Evolutionary conservation across 495 filamentous ascomycete genomes (phyloP).

Genomic region (Talaromyces trachyspermus): DNA sequence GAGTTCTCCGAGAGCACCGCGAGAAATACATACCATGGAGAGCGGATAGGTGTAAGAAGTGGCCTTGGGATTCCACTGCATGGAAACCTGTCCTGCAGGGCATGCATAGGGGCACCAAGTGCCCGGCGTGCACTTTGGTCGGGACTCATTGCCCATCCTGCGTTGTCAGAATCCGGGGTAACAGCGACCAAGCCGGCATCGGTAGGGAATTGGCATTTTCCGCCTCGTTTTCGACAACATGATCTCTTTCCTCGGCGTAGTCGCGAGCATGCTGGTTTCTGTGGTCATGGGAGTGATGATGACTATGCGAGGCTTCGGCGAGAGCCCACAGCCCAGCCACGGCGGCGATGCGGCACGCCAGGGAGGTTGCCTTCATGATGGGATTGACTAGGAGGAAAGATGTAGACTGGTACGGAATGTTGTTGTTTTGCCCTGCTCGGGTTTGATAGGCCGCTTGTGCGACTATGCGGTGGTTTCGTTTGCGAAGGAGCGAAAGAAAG

Average conservation of each 20-base stretch:
- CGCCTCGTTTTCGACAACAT: conserved; percentile 39
- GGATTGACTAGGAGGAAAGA: too few relatives aligned
- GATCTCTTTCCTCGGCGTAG: conserved; percentile 8
- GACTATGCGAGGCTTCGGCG: conserved; percentile 34
- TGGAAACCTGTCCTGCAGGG: conserved; percentile 65
- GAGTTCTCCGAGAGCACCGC: neutral
- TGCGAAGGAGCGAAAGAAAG: too few relatives aligned
- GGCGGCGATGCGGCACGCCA: conserved; percentile 19
- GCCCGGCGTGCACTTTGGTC: conserved; percentile 63
- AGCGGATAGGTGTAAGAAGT: conserved; percentile 60
- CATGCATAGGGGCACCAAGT: conserved; percentile 77
- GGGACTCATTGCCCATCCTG: conserved; percentile 77
- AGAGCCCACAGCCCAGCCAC: conserved; percentile 58
- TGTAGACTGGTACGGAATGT: conserved; percentile 10
- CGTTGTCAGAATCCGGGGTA: conserved; percentile 57
- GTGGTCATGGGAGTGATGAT: conserved; percentile 25
- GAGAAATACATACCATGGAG: conserved; percentile 58
- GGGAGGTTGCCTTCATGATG: conserved; percentile 30
- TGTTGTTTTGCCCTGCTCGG: conserved; percentile 2
- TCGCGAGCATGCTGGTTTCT: conserved; percentile 8
- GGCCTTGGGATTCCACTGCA: conserved; percentile 69
- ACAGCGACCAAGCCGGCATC: conserved; percentile 63
- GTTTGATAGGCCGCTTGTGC: neutral
- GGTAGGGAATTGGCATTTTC: conserved; percentile 57
- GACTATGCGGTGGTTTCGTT: too few relatives aligned